Percentiles rank a stretch among this genome's conserved stretches.
Conservation (phyloP, 2,329 filamentous ascomycete species). For the Diaporthe destruens region DNA sequence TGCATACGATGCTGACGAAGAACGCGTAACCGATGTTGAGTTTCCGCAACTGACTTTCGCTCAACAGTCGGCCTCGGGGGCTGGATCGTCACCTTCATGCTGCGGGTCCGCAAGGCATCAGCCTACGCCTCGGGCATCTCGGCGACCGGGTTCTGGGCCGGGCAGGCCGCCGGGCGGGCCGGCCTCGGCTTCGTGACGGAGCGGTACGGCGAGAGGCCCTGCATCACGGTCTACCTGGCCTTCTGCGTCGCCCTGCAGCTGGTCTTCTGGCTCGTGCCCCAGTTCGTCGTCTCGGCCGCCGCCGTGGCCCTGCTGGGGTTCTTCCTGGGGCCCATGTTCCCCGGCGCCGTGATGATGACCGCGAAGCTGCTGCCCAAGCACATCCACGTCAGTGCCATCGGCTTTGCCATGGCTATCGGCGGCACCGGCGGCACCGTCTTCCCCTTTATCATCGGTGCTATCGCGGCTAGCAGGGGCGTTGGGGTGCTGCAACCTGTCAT, state of each 20-base stretch:
- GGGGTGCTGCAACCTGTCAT: constrained; percentile 69
- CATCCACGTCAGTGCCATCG: constrained; percentile 83
- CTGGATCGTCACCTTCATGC: constrained; percentile 90
- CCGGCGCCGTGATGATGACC: constrained; percentile 77
- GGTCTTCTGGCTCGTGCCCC: constrained; percentile 85
- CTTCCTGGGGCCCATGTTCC: constrained; percentile 84
- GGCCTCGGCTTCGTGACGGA: constrained; percentile 82
- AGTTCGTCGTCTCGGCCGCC: constrained; percentile 79
- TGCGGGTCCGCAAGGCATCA: constrained; percentile 76
- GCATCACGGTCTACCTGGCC: constrained; percentile 73
- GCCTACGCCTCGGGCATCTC: constrained; percentile 81
- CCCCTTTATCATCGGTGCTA: constrained; percentile 76
- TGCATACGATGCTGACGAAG: too few relatives aligned
- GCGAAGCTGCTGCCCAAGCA: constrained; percentile 80
- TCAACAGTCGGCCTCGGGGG: constrained; percentile 56
- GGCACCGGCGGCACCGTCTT: constrained; percentile 77
- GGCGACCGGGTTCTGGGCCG: constrained; percentile 87
- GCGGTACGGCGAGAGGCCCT: constrained; percentile 77
- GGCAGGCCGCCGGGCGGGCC: constrained; percentile 80
- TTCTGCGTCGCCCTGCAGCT: constrained; percentile 75
- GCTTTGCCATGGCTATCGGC: constrained; percentile 84
- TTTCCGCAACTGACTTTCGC: neutral
- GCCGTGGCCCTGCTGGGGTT: constrained; percentile 81
- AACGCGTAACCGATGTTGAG: too few relatives aligned
- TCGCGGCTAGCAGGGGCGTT: constrained; percentile 70